A percentile compares a stretch with the other conserved stretches of the same genome.
Evolutionary conservation across 2,329 filamentous ascomycete genomes (phyloP).

Genomic region (Aureobasidium namibiae): DNA sequence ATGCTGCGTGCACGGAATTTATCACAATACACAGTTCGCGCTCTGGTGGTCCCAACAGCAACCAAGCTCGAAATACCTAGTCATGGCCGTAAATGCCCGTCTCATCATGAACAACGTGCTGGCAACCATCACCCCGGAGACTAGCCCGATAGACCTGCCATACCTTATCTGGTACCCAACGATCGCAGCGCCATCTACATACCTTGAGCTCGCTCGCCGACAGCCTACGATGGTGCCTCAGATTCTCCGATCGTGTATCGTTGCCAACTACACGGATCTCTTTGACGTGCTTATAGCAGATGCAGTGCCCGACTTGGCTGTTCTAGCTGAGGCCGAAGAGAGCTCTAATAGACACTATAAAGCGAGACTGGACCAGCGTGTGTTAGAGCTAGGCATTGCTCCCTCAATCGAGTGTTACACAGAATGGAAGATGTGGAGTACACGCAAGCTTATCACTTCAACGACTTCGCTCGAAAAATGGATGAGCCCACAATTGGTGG

Average conservation of each 20-base stretch:
- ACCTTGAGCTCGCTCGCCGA: slow-evolving; percentile 11
- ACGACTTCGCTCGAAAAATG: no score
- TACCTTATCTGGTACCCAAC: slow-evolving; percentile 20
- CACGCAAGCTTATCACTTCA: no score
- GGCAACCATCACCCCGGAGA: not conserved
- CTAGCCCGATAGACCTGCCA: not conserved
- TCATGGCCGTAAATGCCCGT: slow-evolving; percentile 20
- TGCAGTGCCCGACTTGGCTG: not conserved
- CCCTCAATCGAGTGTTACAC: no score
- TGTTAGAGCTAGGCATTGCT: no score
- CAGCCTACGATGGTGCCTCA: slow-evolving; percentile 15
- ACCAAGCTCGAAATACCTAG: not conserved
- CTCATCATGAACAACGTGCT: slow-evolving; percentile 28
- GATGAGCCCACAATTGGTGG: no score
- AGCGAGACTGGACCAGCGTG: no score
- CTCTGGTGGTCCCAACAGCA: slow-evolving; percentile 24
- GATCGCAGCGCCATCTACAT: slow-evolving; percentile 14
- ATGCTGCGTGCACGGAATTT: slow-evolving; percentile 29
- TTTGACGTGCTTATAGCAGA: slow-evolving; percentile 13
- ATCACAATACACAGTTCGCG: slow-evolving; percentile 32
- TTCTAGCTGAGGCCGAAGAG: no score
- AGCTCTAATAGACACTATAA: no score
- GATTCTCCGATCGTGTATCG: slow-evolving; percentile 17
- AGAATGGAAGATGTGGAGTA: no score
- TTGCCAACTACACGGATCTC: slow-evolving; percentile 13